Percentiles rank a stretch among this genome's conserved stretches.
Conservation (phyloP, 2,329 filamentous ascomycete species). For the Albifimbria verrucaria region DNA sequence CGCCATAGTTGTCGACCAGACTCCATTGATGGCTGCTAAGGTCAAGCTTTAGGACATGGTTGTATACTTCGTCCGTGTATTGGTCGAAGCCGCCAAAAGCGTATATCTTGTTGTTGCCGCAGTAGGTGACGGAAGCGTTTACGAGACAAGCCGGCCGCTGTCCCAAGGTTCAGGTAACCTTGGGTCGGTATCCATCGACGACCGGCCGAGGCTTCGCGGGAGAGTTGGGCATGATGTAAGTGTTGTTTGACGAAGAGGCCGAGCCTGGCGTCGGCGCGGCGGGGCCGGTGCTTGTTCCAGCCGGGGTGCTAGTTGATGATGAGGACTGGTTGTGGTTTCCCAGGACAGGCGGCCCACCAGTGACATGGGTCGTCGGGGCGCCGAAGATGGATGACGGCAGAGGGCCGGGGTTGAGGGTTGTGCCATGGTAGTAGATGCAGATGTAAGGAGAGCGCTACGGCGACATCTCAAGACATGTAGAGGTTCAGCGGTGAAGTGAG, state of each 20-base stretch:
- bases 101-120: slow-evolving; percentile 95
- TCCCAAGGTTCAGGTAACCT: slow-evolving; percentile 73
- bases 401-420: slow-evolving; percentile 43
- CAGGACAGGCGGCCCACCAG: slow-evolving; percentile 19
- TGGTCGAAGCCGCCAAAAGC: slow-evolving; percentile 98
- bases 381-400: slow-evolving; percentile 45
- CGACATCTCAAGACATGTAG: neutral
- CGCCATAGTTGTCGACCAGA: slow-evolving; percentile 95
- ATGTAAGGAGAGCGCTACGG: neutral
- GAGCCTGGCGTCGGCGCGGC: slow-evolving; percentile 18
- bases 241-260: slow-evolving; percentile 59
- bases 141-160: slow-evolving; percentile 90
- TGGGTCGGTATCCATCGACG: slow-evolving; percentile 77
- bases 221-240: slow-evolving; percentile 88
- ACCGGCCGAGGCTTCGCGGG: slow-evolving; percentile 64
- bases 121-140: slow-evolving; percentile 98
- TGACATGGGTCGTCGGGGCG: slow-evolving; percentile 27
- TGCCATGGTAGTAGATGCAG: slow-evolving; percentile 33
- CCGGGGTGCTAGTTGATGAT: slow-evolving; percentile 14
- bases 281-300: slow-evolving; percentile 19
- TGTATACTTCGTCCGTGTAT: slow-evolving; percentile 98
- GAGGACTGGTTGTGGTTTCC: slow-evolving; percentile 21
- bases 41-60: slow-evolving; percentile 89
- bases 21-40: slow-evolving; percentile 88
- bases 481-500: neutral